These are phyloP conservation scores for Aspergillus hiratsukae DNA, from an alignment of 2,329 filamentous ascomycete genomes.

Conservation along the genomic window DNA sequence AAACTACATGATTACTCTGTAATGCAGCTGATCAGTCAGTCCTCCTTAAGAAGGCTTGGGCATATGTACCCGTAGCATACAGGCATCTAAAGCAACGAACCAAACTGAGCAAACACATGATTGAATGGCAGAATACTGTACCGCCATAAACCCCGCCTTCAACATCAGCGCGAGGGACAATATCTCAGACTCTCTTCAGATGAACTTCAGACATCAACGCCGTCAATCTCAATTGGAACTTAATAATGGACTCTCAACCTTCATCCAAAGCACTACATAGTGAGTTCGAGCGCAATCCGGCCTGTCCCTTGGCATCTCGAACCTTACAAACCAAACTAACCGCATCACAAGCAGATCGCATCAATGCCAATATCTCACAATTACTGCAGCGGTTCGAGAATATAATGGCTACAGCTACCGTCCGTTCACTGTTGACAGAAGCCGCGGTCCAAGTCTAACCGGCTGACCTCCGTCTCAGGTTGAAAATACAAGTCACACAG, in stretches of 20 bases:
- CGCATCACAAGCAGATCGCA: slow-evolving; percentile 32
- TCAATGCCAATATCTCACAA: slow-evolving; percentile 42
- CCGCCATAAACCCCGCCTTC: no score
- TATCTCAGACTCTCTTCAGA: background rate
- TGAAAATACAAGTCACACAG: slow-evolving; percentile 49
- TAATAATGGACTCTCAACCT: slow-evolving; percentile 31
- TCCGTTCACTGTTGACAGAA: slow-evolving; percentile 21
- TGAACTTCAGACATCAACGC: background rate
- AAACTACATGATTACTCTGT: no score
- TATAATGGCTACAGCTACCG: slow-evolving; percentile 51
- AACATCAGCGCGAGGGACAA: no score
- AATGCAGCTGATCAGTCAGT: no score
- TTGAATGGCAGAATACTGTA: no score
- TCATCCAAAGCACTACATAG: slow-evolving; percentile 15
- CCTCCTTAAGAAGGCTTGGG: no score
- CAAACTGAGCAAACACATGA: no score
- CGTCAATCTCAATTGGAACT: background rate
- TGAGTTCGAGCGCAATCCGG: background rate
- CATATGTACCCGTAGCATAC: no score
- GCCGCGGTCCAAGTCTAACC: background rate
- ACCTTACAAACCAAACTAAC: background rate
- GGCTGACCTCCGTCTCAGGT: slow-evolving; percentile 30
- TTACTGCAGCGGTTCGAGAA: slow-evolving; percentile 53
- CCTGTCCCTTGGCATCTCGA: background rate
- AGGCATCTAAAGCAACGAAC: no score